phyloP scores from a whole-genome alignment of 345 rosid genomes.

The Psidium guajava region DNA sequence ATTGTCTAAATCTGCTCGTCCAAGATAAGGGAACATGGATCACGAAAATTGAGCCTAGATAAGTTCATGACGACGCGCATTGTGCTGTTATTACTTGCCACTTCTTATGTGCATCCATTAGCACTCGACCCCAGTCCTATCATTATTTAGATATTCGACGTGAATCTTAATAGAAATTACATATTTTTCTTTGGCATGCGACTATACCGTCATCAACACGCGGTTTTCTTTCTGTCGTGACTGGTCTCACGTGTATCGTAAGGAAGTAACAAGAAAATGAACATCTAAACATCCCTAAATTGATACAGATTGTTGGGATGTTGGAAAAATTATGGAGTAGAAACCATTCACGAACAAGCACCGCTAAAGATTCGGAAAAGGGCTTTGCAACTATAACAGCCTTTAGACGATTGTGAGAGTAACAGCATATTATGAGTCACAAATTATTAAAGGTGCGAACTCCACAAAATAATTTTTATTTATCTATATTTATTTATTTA shows the following conservation, averaged over 20 bases:
- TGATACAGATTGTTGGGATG: background rate
- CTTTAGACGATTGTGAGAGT: no score
- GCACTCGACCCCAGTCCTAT: accelerated
- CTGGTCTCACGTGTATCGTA: accelerated
- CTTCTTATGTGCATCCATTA: background rate
- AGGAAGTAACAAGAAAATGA: background rate
- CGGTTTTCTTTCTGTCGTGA: background rate
- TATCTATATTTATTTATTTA: no score
- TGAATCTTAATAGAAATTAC: background rate
- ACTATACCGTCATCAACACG: background rate
- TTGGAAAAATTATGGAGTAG: no score
- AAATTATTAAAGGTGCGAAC: no score
- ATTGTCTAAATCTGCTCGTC: background rate
- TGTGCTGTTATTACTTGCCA: background rate
- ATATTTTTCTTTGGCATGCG: background rate
- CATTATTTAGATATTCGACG: background rate
- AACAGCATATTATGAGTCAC: no score
- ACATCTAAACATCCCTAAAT: background rate
- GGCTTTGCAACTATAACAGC: no score
- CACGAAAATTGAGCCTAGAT: background rate
- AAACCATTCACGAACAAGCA: no score
- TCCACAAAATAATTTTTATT: no score
- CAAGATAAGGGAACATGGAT: background rate
- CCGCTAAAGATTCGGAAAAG: no score
- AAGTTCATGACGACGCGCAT: background rate